Percentiles rank a stretch among this genome's conserved stretches.
These are phyloP conservation scores for Ustilago bromivora DNA, from an alignment of 1,284 basidiomycete genomes.

Conservation along the genomic window DNA sequence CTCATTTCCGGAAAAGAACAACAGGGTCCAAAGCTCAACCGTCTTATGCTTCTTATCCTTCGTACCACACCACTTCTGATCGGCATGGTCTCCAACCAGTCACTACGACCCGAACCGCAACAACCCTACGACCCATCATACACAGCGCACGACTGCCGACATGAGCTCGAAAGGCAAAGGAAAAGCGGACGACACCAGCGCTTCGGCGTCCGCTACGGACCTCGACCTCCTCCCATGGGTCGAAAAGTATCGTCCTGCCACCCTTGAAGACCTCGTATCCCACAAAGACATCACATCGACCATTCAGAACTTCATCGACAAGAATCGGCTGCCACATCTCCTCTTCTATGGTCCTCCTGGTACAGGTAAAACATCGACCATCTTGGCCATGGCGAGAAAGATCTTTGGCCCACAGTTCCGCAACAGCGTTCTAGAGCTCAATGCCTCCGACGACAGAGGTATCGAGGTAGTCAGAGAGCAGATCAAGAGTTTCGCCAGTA, in stretches of 20 bases:
- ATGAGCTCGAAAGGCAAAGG: conserved; percentile 49
- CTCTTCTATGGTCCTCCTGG: conserved; percentile 97
- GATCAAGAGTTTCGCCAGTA: conserved; percentile 98
- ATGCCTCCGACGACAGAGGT: conserved; percentile 96
- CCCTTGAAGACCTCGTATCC: conserved; percentile 67
- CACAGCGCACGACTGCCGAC: neutral
- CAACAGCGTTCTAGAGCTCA: conserved; percentile 96
- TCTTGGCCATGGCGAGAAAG: conserved; percentile 92
- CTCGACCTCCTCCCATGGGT: conserved; percentile 62
- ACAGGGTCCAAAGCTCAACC: conserved; percentile 24
- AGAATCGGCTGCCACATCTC: conserved; percentile 92
- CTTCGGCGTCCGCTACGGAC: conserved; percentile 15
- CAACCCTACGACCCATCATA: neutral
- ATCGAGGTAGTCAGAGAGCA: conserved; percentile 98
- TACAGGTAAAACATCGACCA: conserved; percentile 97
- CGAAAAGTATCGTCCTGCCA: conserved; percentile 67
- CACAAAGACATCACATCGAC: conserved; percentile 68
- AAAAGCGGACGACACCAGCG: conserved; percentile 32
- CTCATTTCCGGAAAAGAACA: conserved; percentile 21
- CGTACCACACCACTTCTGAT: neutral
- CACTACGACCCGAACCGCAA: no score
- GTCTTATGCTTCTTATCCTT: conserved; percentile 3
- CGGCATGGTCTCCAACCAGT: neutral
- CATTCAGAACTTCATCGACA: conserved; percentile 84
- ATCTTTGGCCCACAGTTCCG: conserved; percentile 85